Percentiles rank a stretch among this genome's conserved stretches.
These are phyloP conservation scores for Polyporus tsugae DNA, from an alignment of 1,284 basidiomycete species.

Conservation along the genomic window DNA sequence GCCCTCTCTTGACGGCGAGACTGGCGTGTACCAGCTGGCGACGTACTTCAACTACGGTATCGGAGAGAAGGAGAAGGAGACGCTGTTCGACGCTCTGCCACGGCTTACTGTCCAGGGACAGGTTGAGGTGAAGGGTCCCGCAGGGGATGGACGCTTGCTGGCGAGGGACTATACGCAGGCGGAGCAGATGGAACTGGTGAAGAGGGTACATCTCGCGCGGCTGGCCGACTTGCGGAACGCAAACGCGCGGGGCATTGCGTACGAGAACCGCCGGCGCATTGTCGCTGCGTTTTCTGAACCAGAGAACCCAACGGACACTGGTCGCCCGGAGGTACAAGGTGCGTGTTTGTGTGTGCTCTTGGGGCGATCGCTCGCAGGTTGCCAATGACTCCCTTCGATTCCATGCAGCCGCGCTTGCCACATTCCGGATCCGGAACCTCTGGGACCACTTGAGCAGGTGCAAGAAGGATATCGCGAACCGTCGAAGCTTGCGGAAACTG, in stretches of 20 bases:
- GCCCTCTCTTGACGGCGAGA: conserved; percentile 23
- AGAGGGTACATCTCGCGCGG: conserved; percentile 72
- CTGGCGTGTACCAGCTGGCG: conserved; percentile 49
- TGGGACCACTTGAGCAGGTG: conserved; percentile 76
- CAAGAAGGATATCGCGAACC: conserved; percentile 84
- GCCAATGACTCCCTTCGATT: conserved; percentile 16
- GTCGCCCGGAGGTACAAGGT: conserved; percentile 91
- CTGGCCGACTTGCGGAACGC: conserved; percentile 90
- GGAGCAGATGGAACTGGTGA: conserved; percentile 57
- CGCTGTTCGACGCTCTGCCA: conserved; percentile 71
- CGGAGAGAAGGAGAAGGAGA: conserved; percentile 56
- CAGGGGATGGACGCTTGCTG: background rate
- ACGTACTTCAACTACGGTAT: conserved; percentile 69
- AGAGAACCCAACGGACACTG: conserved; percentile 78
- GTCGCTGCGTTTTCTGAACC: conserved; percentile 81
- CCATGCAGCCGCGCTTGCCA: conserved; percentile 81
- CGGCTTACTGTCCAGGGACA: conserved; percentile 48
- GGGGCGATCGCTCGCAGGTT: background rate
- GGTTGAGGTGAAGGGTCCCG: background rate
- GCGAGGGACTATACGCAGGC: conserved; percentile 17
- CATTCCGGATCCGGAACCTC: conserved; percentile 86
- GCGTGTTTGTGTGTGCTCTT: conserved; percentile 38
- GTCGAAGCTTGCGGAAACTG: conserved; percentile 75
- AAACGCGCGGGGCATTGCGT: conserved; percentile 84
- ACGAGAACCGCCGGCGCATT: conserved; percentile 86